phyloP scores from a whole-genome alignment of 2,329 filamentous ascomycete species.

The Phyllosticta citriasiana region DNA sequence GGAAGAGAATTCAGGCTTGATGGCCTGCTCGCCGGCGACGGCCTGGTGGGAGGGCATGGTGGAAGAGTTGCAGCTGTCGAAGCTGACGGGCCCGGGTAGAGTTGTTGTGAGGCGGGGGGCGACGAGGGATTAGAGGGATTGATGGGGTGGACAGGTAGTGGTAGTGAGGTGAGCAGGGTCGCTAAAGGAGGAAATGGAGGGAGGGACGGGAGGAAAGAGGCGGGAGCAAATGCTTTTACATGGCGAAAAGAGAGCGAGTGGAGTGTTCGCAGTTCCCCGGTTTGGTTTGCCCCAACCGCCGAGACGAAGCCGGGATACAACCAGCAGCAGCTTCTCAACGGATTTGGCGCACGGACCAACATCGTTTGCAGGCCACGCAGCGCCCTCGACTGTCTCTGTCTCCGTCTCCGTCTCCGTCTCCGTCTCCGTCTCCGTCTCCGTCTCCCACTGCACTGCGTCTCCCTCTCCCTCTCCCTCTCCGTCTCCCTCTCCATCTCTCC shows the following conservation, averaged over 20 bases:
- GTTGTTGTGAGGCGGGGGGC: neutral
- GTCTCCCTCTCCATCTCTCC: too few relatives aligned
- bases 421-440: too few relatives aligned
- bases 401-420: too few relatives aligned
- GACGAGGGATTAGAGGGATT: neutral
- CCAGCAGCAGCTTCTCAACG: slow-evolving; percentile 1
- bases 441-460: too few relatives aligned
- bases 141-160: neutral
- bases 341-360: slow-evolving; percentile 9
- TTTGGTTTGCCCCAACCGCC: slow-evolving; percentile 9
- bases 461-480: too few relatives aligned
- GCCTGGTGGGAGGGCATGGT: slow-evolving; percentile 44
- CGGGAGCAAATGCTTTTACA: slow-evolving; percentile 12
- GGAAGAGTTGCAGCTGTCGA: neutral
- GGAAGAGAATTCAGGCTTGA: slow-evolving; percentile 39
- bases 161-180: neutral
- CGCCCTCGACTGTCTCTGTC: too few relatives aligned
- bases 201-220: slow-evolving; percentile 17
- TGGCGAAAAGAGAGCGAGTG: slow-evolving; percentile 3
- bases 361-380: neutral
- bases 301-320: neutral
- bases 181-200: slow-evolving; percentile 10
- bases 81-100: neutral
- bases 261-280: slow-evolving; percentile 4
- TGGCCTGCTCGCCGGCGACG: slow-evolving; percentile 36